Evolutionary conservation across 192 early-diverging fungal species (phyloP).

Genomic region (Backusella tuberculispora): DNA sequence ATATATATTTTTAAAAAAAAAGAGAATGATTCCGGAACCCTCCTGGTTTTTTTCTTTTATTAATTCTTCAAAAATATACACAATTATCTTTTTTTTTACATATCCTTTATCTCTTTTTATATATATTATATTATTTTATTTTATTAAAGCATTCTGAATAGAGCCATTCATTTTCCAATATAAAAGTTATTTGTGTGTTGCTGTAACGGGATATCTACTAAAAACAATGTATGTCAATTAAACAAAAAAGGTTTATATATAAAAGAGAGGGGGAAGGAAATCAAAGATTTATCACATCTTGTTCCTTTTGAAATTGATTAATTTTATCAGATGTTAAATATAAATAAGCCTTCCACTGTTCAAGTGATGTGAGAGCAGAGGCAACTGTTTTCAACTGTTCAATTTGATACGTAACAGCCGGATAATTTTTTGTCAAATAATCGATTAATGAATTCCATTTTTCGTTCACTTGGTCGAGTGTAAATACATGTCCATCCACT

Average conservation of each 20-base stretch:
- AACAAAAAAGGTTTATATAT: background rate
- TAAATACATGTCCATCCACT: background rate
- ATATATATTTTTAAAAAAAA: background rate
- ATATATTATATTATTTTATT: conserved; percentile 9
- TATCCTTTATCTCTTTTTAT: background rate
- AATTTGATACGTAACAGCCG: background rate
- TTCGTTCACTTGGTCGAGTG: conserved; percentile 1
- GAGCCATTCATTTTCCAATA: background rate
- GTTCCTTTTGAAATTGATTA: background rate
- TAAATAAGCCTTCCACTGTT: conserved; percentile 14
- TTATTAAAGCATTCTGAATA: conserved; percentile 9
- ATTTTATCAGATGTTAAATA: background rate
- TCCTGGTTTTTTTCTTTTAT: background rate
- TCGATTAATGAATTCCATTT: conserved; percentile 23
- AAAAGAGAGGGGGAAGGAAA: background rate
- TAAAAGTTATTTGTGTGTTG: background rate
- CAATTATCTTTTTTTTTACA: background rate
- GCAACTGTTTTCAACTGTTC: background rate
- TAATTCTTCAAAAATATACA: background rate
- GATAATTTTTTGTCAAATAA: conserved; percentile 8
- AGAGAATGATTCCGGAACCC: background rate
- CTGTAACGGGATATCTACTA: background rate
- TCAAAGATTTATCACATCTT: background rate
- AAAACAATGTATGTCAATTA: too few species aligned
- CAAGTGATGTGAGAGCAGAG: conserved; percentile 6